These are phyloP conservation scores for Epichloe coenophiala DNA, from an alignment of 2,329 filamentous ascomycete genomes.

Conservation along the genomic window DNA sequence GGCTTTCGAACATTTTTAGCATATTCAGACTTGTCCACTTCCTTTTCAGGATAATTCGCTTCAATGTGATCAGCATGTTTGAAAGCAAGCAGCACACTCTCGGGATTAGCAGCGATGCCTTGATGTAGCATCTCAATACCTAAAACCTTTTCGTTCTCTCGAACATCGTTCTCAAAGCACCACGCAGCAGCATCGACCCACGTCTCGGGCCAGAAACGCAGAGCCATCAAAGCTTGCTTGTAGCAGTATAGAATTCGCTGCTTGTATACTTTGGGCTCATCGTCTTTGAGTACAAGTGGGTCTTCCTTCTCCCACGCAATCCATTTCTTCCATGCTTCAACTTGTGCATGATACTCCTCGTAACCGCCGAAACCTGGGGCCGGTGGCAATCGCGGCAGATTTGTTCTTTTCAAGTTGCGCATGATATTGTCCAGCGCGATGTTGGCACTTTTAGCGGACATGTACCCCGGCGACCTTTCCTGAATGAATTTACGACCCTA, in stretches of 20 bases:
- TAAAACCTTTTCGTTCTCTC: conserved; percentile 42
- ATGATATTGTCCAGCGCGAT: conserved; percentile 85
- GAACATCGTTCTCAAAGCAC: conserved; percentile 66
- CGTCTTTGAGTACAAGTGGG: conserved; percentile 69
- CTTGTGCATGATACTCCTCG: conserved; percentile 69
- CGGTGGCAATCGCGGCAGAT: conserved; percentile 69
- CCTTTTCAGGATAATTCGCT: conserved; percentile 59
- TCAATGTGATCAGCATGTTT: conserved; percentile 84
- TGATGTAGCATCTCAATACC: conserved; percentile 69
- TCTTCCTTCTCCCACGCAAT: conserved; percentile 92
- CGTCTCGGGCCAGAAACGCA: conserved; percentile 89
- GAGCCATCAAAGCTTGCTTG: conserved; percentile 82
- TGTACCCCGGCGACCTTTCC: conserved; percentile 83
- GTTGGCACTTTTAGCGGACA: conserved; percentile 87
- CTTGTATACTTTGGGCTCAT: conserved; percentile 63
- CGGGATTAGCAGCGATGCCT: conserved; percentile 80
- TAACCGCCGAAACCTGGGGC: conserved; percentile 77
- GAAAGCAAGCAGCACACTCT: conserved; percentile 81
- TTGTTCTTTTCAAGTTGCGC: conserved; percentile 59
- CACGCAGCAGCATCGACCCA: conserved; percentile 94
- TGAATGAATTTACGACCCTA: conserved; percentile 89
- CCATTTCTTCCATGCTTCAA: conserved; percentile 87
- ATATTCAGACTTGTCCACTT: conserved; percentile 64
- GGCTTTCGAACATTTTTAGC: conserved; percentile 68
- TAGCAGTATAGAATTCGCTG: conserved; percentile 79